Evolutionary conservation across 2,329 filamentous ascomycete species (phyloP).

Genomic region (Boeremia lycopersici): DNA sequence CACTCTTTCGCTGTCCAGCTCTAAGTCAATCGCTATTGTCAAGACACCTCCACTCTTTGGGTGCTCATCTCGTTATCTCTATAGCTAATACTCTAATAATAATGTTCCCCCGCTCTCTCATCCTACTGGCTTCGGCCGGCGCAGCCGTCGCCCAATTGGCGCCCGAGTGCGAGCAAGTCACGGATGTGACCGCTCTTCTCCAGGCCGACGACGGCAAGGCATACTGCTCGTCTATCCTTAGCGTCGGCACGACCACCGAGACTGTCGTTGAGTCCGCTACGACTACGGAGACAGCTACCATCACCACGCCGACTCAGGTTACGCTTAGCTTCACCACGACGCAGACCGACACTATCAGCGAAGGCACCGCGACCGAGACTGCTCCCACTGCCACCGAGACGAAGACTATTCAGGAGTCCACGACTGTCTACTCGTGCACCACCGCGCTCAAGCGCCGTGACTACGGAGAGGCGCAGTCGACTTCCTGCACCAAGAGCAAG

Average conservation of each 20-base stretch:
- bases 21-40: slow-evolving; percentile 15
- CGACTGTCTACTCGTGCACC: slow-evolving; percentile 12
- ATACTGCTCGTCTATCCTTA: slow-evolving; percentile 14
- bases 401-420: not conserved
- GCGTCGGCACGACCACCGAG: slow-evolving; percentile 11
- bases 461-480: slow-evolving; percentile 2
- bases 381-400: slow-evolving; percentile 6
- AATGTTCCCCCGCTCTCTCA: slow-evolving; percentile 15
- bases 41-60: slow-evolving; percentile 15
- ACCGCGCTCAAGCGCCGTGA: slow-evolving; percentile 9
- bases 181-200: slow-evolving; percentile 8
- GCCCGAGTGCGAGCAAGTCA: slow-evolving; percentile 14
- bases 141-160: slow-evolving; percentile 13
- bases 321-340: slow-evolving; percentile 8
- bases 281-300: slow-evolving; percentile 11
- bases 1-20: slow-evolving; percentile 19
- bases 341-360: slow-evolving; percentile 8
- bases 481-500: slow-evolving; percentile 18
- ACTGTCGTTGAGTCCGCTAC: slow-evolving; percentile 11
- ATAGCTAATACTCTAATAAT: slow-evolving; percentile 16
- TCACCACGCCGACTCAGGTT: slow-evolving; percentile 15
- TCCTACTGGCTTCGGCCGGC: slow-evolving; percentile 14
- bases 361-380: slow-evolving; percentile 12
- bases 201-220: slow-evolving; percentile 11
- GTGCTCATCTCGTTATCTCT: slow-evolving; percentile 5